Evolutionary conservation across 1,284 basidiomycete genomes (phyloP).

Genomic region (Phaffia rhodozyma): DNA sequence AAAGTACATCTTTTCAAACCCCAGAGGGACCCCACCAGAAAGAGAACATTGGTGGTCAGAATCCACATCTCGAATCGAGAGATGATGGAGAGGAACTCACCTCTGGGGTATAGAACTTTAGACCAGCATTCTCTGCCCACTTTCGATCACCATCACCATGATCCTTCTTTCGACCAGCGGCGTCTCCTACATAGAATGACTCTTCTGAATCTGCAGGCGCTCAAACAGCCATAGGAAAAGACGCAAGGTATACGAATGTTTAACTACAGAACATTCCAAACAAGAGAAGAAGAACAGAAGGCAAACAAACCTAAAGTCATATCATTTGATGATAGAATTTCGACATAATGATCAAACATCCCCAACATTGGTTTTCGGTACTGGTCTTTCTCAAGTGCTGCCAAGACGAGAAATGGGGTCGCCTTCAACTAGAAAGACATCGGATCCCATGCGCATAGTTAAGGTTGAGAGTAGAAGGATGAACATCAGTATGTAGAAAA

Average conservation of each 20-base stretch:
- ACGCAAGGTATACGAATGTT: background rate
- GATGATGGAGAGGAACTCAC: conserved; percentile 26
- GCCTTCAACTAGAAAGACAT: conserved; percentile 45
- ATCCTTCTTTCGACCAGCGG: conserved; percentile 64
- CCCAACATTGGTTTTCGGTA: conserved; percentile 82
- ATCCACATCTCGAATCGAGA: conserved; percentile 4
- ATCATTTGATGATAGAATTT: conserved; percentile 47
- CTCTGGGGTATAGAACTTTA: conserved; percentile 60
- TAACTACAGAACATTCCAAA: background rate
- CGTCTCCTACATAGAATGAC: conserved; percentile 80
- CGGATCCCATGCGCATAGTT: background rate
- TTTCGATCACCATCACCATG: conserved; percentile 71
- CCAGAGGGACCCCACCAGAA: background rate
- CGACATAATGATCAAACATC: conserved; percentile 61
- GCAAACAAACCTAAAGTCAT: conserved; percentile 50
- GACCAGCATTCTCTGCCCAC: conserved; percentile 62
- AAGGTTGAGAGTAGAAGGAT: background rate
- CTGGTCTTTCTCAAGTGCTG: conserved; percentile 59
- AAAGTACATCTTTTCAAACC: conserved; percentile 57
- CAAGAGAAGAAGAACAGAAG: background rate
- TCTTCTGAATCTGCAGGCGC: conserved; percentile 45
- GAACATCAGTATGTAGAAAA: background rate
- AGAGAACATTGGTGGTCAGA: background rate
- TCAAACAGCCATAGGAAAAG: background rate
- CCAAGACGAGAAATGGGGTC: conserved; percentile 67